Conservation (phyloP, 176 grass and related monocot species). For the Leersia perrieri region DNA sequence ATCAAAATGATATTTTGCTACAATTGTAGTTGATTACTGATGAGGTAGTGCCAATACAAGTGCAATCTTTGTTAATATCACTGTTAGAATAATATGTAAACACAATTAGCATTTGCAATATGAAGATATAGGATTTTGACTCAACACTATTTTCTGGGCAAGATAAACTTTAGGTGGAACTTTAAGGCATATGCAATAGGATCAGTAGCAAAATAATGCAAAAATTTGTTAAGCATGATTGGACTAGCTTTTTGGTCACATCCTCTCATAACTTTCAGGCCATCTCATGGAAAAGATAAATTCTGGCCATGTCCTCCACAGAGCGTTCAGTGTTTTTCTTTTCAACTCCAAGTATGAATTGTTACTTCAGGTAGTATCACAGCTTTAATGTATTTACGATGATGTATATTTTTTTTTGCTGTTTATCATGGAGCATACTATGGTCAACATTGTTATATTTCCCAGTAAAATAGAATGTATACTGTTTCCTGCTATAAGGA, state of each 20-base stretch:
- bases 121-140: not conserved
- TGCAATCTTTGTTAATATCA: not conserved
- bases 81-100: not conserved
- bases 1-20: not conserved
- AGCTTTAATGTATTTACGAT: not conserved
- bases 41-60: not conserved
- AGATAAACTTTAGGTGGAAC: not conserved
- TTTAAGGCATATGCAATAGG: not conserved
- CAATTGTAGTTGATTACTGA: not conserved
- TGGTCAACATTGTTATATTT: not conserved
- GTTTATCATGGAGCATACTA: not conserved
- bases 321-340: conserved; percentile 87
- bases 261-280: conserved; percentile 48
- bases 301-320: conserved; percentile 69
- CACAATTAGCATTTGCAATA: not conserved
- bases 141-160: not conserved
- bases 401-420: not conserved
- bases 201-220: not conserved
- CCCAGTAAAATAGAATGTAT: not conserved
- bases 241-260: not conserved
- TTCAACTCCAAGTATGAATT: conserved; percentile 92
- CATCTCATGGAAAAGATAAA: conserved; percentile 97
- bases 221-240: not conserved
- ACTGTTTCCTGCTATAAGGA: not conserved
- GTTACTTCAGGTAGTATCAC: conserved; percentile 64